Conservation (phyloP, 495 filamentous ascomycete species). For the Hyaloscypha hepaticicola region DNA sequence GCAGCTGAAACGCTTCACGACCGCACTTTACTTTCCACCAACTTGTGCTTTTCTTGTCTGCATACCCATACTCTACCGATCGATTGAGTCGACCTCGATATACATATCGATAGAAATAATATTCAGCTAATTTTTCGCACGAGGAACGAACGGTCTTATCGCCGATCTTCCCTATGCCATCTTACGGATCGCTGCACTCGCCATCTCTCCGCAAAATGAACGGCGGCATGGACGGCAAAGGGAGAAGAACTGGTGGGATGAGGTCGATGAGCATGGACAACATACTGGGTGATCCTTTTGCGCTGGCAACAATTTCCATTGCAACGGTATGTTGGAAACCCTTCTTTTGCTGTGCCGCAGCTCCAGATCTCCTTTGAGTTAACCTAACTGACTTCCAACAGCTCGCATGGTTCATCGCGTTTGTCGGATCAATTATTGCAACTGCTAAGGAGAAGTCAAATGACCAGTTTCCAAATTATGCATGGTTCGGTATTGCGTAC, state of each 20-base stretch:
- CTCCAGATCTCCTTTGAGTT: constrained; percentile 28
- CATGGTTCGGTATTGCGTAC: constrained; percentile 88
- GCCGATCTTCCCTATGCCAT: constrained; percentile 58
- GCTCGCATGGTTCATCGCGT: constrained; percentile 93
- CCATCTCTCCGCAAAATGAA: constrained; percentile 85
- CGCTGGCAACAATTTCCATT: constrained; percentile 90
- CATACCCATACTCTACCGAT: constrained; percentile 25
- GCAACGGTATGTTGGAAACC: constrained; percentile 62
- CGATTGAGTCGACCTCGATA: constrained; percentile 32
- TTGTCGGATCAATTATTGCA: constrained; percentile 80
- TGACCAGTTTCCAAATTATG: constrained; percentile 69
- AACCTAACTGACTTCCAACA: constrained; percentile 39
- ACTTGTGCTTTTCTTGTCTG: constrained; percentile 21
- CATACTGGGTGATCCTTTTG: constrained; percentile 94
- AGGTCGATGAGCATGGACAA: constrained; percentile 69
- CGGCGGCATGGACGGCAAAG: constrained; percentile 46
- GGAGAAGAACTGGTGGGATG: constrained; percentile 32
- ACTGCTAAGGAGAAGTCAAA: constrained; percentile 46
- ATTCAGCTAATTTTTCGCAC: constrained; percentile 15
- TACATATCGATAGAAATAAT: constrained; percentile 17
- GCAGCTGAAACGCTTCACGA: constrained; percentile 25
- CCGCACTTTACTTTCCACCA: constrained; percentile 22
- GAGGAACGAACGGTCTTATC: constrained; percentile 19
- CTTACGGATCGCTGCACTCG: constrained; percentile 70
- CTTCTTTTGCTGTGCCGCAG: constrained; percentile 10